Base-by-base conservation (phyloP, 2,329 filamentous ascomycete genomes). In the Thermomyces lanuginosus region DNA sequence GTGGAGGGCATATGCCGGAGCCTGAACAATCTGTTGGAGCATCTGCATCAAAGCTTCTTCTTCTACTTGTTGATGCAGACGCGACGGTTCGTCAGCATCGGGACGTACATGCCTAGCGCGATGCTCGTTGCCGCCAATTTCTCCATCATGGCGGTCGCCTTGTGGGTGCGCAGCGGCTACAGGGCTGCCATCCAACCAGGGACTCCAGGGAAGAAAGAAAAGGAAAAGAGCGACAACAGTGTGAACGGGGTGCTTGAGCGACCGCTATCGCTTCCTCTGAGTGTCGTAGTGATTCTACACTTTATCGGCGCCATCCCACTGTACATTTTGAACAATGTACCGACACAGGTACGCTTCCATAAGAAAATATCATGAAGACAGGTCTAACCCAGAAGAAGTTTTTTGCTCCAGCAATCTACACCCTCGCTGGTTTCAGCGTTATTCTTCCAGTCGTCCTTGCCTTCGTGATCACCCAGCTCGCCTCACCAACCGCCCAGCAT, bases 11-110 rank as follows among this genome's bases (percentile, higher is more conserved):
- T 89, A 3, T 92, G 92, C 51, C 69, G 89, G 42, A 92, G 82
- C 49, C 60, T 98, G 53, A 98, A 98, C 58, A 98, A 98, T 46
- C 59, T 98, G 32, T 67, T 98, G 16, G 89, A 98, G 56, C 84
- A 98, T 49, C 64, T 98, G 34, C 89, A 98, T 49, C 89, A 98
- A 57, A 93, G 84, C 51, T 98, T 98, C 63, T 98, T 98, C 67
- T 95, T 98, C 58, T 98, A 98, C 51, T 63, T 98, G 27, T 65
- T 98, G 22, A 83, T 95, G 71, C 76, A 91, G 39, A 70, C 75
- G 16, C 80, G 89, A 43, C 74, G 84, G 7, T 98, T 98, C 48
- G 89, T 95, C 40, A 95, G 84, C 54, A 98, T 98, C 36, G 89
- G 89, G 9, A 98, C 86, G 1, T 98, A 98, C 46, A 65, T 98